These are phyloP conservation scores for Ceratobasidium sp. DNA, from an alignment of 1,284 basidiomycete genomes.

Conservation along the genomic window DNA sequence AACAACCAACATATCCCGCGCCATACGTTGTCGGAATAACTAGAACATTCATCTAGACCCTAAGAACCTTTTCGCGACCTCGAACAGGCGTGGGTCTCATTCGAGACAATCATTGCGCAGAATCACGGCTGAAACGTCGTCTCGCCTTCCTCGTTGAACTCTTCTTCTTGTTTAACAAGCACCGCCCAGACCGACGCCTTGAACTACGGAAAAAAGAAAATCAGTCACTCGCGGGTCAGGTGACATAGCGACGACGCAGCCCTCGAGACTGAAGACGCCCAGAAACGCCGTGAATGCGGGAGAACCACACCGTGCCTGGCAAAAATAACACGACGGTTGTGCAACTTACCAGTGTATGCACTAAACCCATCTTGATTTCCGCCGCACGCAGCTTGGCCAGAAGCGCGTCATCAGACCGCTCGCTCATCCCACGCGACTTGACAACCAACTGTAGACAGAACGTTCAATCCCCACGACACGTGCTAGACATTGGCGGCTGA, in stretches of 20 bases:
- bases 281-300: no score
- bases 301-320: no score
- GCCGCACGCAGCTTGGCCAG: conserved; percentile 82
- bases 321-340: no score
- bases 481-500: background rate
- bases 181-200: conserved; percentile 96
- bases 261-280: no score
- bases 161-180: conserved; percentile 82
- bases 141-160: conserved; percentile 45
- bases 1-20: no score
- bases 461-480: no score
- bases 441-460: conserved; percentile 44
- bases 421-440: conserved; percentile 62
- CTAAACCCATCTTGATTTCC: conserved; percentile 95
- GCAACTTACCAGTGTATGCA: conserved; percentile 79
- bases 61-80: no score
- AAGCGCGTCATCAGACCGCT: conserved; percentile 77
- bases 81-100: no score
- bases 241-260: background rate
- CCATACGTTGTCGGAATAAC: no score
- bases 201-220: conserved; percentile 65
- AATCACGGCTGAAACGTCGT: conserved; percentile 40
- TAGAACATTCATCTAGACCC: no score
- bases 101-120: no score
- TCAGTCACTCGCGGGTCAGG: conserved; percentile 10